A percentile compares a stretch with the other conserved stretches of the same genome.
phyloP scores from a whole-genome alignment of 2,329 filamentous ascomycete genomes.

The Epichloe coenophiala region DNA sequence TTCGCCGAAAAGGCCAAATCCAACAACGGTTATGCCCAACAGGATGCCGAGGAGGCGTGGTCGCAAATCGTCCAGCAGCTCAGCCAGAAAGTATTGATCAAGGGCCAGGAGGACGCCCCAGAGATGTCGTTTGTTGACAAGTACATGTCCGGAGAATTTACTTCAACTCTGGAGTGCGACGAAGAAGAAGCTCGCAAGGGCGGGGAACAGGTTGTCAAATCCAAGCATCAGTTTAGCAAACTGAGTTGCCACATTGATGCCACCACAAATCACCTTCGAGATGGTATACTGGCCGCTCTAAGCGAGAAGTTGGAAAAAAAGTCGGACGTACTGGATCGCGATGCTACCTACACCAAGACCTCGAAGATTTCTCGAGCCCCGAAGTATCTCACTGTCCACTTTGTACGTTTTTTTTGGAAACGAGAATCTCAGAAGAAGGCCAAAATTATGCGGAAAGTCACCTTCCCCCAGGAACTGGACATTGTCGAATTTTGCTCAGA shows the following conservation, averaged over 20 bases:
- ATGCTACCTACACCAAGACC: slow-evolving; percentile 78
- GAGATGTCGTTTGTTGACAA: slow-evolving; percentile 71
- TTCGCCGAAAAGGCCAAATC: slow-evolving; percentile 82
- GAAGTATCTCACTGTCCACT: slow-evolving; percentile 92
- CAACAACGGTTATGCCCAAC: slow-evolving; percentile 81
- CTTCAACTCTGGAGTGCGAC: slow-evolving; percentile 68
- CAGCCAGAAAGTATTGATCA: slow-evolving; percentile 60
- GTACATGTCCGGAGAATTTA: slow-evolving; percentile 76
- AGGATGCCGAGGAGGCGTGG: slow-evolving; percentile 98
- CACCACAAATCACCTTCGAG: slow-evolving; percentile 77
- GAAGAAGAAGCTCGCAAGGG: slow-evolving; percentile 62
- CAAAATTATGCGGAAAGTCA: slow-evolving; percentile 98
- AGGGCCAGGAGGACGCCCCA: slow-evolving; percentile 32
- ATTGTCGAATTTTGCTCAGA: slow-evolving; percentile 93
- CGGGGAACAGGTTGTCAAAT: slow-evolving; percentile 55
- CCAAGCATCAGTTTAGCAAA: slow-evolving; percentile 66
- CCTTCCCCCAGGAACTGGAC: slow-evolving; percentile 85
- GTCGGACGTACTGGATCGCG: slow-evolving; percentile 61
- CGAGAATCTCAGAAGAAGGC: slow-evolving; percentile 92
- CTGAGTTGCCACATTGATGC: slow-evolving; percentile 90
- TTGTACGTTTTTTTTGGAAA: slow-evolving; percentile 99
- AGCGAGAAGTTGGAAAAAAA: slow-evolving; percentile 84
- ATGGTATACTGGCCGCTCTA: slow-evolving; percentile 72
- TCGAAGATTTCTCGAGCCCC: slow-evolving; percentile 83
- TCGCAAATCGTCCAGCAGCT: slow-evolving; percentile 84